Evolutionary conservation across 768 basidiomycete species (phyloP), one percentile per base, ranked within the genome.

Genomic region (Rhizopogon salebrosus): DNA sequence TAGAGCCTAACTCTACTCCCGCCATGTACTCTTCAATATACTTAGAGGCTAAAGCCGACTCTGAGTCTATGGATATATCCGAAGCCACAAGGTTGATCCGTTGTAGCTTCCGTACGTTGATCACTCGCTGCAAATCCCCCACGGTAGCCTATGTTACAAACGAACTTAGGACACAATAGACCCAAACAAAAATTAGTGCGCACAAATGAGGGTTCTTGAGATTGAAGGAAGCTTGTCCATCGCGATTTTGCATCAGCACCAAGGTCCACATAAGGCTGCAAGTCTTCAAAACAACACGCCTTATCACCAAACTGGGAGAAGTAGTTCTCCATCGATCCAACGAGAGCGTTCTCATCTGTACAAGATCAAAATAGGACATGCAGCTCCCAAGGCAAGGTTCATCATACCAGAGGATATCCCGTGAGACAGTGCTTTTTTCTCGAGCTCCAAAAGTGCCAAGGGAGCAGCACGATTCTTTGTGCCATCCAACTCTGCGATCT

Each of bases 261-360:
- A 13, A 88, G 68, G 7, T 61, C 62, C 51, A 86, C 66, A 63
- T 87, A 92, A 3, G 84, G 81, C 58, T 77, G 78, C 37, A 95
- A 71, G 60, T 97, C 94, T 69, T 95, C 93, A 53, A 84, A 90
- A 65, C 91, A 92, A 66, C 89, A 92, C 5, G 85, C 75, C 68
- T 93, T 95, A 66, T 85, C 82, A 27, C 89, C 86, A 59, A 92
- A 81, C 53, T 72, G 73, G 37, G 79, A 71, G 62, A 92, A 83
- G 67, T 95, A 95, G 43, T 75, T 68, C 60, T 82, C 73, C 62
- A 93, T 70, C 51, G 85, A 71, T 10, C 66, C 61, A 29, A 78
- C 63, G 51, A 85, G 58, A 26, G 69, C 68, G 11, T 60, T 60
- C 26, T 74, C 46, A 59, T 82, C 85, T 88, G 24, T 29, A 6